Conservation (phyloP, 2,329 filamentous ascomycete species). For the Colletotrichum gigasporum region DNA sequence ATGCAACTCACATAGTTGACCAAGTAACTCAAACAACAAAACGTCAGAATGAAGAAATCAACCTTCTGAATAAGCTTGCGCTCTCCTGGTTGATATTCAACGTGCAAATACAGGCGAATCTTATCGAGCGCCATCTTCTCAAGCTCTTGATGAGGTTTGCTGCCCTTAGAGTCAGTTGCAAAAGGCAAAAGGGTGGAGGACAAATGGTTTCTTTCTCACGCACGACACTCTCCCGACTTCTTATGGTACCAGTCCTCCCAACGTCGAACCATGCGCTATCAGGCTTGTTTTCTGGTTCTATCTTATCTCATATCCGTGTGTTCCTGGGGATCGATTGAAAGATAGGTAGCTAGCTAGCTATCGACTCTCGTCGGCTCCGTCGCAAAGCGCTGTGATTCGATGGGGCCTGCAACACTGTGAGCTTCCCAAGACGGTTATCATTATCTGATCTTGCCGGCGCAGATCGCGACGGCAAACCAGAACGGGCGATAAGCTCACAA, state of each 20-base stretch:
- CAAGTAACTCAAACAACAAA: slow-evolving; percentile 69
- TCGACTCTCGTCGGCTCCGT: background rate
- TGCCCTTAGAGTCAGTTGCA: background rate
- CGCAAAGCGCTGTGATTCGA: slow-evolving; percentile 8
- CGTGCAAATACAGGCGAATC: slow-evolving; percentile 45
- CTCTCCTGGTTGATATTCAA: slow-evolving; percentile 48
- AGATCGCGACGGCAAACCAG: background rate
- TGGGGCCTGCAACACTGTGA: slow-evolving; percentile 1
- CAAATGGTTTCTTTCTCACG: no score
- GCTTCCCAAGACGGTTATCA: slow-evolving; percentile 10
- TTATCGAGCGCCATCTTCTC: slow-evolving; percentile 13
- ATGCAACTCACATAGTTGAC: slow-evolving; percentile 58
- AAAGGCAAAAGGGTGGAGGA: no score
- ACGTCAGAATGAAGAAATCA: slow-evolving; percentile 72
- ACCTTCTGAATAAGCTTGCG: slow-evolving; percentile 63
- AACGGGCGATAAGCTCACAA: slow-evolving; percentile 24
- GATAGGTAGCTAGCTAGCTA: background rate
- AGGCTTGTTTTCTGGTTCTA: background rate
- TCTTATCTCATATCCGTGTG: slow-evolving; percentile 6
- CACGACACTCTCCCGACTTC: background rate
- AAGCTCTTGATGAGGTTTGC: background rate
- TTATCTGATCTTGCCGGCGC: background rate
- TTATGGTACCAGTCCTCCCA: no score
- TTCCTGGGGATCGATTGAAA: background rate
- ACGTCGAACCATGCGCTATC: background rate